Conservation (phyloP, 2,329 filamentous ascomycete species). For the Lasiodiplodia sp. region DNA sequence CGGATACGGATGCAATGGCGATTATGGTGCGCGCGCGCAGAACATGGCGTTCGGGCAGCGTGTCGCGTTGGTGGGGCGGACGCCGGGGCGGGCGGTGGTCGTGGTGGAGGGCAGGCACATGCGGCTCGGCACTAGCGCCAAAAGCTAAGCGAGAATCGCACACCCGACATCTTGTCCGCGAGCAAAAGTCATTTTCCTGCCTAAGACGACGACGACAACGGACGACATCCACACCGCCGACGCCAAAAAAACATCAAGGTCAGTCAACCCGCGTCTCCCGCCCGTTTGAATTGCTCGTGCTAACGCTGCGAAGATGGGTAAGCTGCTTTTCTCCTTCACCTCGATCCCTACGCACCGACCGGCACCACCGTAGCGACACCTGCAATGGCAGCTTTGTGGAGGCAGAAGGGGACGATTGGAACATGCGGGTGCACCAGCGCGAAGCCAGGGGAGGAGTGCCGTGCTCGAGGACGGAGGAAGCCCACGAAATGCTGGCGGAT, state of each 20-base stretch:
- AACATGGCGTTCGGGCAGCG: background rate
- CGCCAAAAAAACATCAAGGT: constrained; percentile 32
- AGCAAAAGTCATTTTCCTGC: constrained; percentile 39
- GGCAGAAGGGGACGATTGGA: constrained; percentile 3
- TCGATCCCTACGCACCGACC: constrained; percentile 18
- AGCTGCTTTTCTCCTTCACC: constrained; percentile 24
- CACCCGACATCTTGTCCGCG: constrained; percentile 28
- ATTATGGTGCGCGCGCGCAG: background rate
- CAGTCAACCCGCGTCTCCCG: background rate
- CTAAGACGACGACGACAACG: constrained; percentile 32
- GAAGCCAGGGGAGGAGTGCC: background rate
- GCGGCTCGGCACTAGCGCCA: constrained; percentile 28
- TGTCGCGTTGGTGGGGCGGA: constrained; percentile 25
- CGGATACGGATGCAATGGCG: background rate
- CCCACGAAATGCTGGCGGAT: background rate
- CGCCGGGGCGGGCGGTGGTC: background rate
- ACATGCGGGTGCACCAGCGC: background rate
- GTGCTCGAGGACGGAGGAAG: background rate
- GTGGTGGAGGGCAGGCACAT: constrained; percentile 17
- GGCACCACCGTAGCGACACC: constrained; percentile 9
- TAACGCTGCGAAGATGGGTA: constrained; percentile 34
- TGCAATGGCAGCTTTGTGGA: constrained; percentile 17
- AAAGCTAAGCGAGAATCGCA: constrained; percentile 30
- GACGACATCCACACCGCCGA: constrained; percentile 31
- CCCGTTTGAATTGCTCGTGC: background rate